phyloP scores from a whole-genome alignment of 169 alveolate genomes.

The Babesia ovata region DNA sequence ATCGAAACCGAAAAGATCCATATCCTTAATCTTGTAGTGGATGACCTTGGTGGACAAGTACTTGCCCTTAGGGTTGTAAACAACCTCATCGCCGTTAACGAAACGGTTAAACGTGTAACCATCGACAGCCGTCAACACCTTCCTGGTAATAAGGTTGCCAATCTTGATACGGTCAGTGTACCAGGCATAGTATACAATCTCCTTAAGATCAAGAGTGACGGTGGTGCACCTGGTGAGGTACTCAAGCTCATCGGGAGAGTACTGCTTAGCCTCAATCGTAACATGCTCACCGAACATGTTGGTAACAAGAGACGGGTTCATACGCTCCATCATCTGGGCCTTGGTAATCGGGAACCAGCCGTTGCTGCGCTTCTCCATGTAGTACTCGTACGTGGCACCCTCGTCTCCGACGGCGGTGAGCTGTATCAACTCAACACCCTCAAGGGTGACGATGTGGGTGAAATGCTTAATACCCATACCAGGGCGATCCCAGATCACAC shows the following conservation, averaged over 20 bases:
- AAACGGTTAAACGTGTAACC: constrained; percentile 9
- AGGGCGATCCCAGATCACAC: constrained; percentile 16
- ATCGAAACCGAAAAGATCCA: constrained; percentile 12
- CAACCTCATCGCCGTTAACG: constrained; percentile 1
- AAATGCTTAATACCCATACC: constrained; percentile 12
- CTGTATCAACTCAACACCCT: constrained; percentile 14
- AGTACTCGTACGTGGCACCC: constrained; percentile 17
- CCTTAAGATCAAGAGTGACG: constrained; percentile 2
- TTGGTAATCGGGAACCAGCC: constrained; percentile 1
- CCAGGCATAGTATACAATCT: constrained; percentile 8
- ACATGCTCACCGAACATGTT: neutral
- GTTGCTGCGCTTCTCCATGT: constrained; percentile 1
- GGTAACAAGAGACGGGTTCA: neutral
- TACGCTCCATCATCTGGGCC: neutral
- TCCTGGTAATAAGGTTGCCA: constrained; percentile 9
- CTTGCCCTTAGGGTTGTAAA: constrained; percentile 6
- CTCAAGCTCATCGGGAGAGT: neutral
- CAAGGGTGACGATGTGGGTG: constrained; percentile 3
- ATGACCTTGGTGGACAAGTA: constrained; percentile 17
- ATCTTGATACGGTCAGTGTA: constrained; percentile 7
- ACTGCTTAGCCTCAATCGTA: neutral
- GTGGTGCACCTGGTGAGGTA: neutral
- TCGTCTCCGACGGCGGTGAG: constrained; percentile 4
- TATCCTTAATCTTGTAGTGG: constrained; percentile 28
- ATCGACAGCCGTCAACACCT: constrained; percentile 12